Base-by-base conservation (phyloP, 306 rosid genomes). In the Ormosia semicastrata region DNA sequence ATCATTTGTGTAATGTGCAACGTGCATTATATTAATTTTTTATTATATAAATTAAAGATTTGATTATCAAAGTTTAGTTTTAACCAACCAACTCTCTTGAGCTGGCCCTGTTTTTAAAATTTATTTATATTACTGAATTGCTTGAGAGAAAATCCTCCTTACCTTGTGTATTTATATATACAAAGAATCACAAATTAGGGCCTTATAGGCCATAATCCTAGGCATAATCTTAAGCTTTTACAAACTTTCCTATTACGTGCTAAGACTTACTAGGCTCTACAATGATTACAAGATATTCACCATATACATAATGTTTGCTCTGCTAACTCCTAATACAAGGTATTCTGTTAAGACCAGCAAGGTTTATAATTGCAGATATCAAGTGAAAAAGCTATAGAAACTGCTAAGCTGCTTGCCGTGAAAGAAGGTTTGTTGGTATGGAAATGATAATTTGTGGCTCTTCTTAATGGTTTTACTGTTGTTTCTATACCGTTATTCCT, bases 391-490 rank as follows among this genome's bases (percentile, higher is more conserved):
- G 90, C 97, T 4, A 87, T 89, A 33, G 95, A 94, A 75, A 92
- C 86, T 32, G 84, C 97, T 11, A 89, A 84, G 82, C 71, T 70
- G 73, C 91, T 92, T 73, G 92, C 94, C 32, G 73, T 87, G 24
- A 94, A 90, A 83, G 97, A 94, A 88, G 97, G 98, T 54, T 86
- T 94, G 83, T 84, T 91, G 91, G 97, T 93, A 88, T 29, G 82
- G 7, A 44, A 49, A 36, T 24, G 37, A 36, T 64, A 41, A 52
- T 68, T 11, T 68, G 39, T 29, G 52, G 6, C 7, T 36, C 49
- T 71, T 71, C 70, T 62, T 7, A 2, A 2, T 18, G 57, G 30
- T 58, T 67, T 73, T 14, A 29, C 10, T 4, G 10, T 62, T 18
- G 12, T 65, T 44, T 53, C 36, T 6, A 17, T 44, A 3, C 24